phyloP scores from a whole-genome alignment of 352 stramenopile genomes.

The Phytophthora tubulina region DNA sequence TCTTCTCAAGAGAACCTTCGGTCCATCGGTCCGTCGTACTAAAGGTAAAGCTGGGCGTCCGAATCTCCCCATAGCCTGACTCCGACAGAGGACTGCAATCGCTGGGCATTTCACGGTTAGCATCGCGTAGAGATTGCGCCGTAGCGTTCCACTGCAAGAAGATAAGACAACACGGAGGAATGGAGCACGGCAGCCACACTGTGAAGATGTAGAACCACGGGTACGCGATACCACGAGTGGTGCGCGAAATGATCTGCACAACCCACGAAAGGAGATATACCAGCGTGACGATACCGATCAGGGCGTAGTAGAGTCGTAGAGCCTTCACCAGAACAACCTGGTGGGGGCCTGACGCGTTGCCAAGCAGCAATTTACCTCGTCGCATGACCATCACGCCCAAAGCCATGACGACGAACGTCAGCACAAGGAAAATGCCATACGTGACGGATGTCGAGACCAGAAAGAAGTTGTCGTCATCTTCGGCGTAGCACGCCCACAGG shows the following conservation, averaged over 20 bases:
- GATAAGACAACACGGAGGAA: constrained; percentile 87
- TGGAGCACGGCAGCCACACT: constrained; percentile 87
- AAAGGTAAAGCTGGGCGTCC: constrained; percentile 83
- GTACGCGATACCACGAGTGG: constrained; percentile 71
- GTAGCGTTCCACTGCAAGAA: constrained; percentile 92
- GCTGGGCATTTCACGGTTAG: constrained; percentile 52
- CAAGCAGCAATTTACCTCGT: constrained; percentile 75
- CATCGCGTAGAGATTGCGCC: constrained; percentile 81
- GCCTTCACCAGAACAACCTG: constrained; percentile 86
- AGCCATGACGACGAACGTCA: constrained; percentile 84
- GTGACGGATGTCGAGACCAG: constrained; percentile 84
- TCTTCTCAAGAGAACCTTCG: constrained; percentile 48
- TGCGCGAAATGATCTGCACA: constrained; percentile 81
- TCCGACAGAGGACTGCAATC: constrained; percentile 65
- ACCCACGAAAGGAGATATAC: constrained; percentile 89
- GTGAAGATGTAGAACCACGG: constrained; percentile 93
- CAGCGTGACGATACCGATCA: constrained; percentile 87
- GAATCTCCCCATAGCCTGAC: constrained; percentile 75
- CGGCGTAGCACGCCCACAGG: constrained; percentile 83
- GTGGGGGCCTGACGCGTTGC: constrained; percentile 75
- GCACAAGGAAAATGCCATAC: constrained; percentile 77
- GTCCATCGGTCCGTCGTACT: constrained; percentile 75
- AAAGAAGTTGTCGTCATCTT: constrained; percentile 80
- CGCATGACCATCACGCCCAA: constrained; percentile 90
- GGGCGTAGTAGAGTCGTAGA: constrained; percentile 86